These are phyloP conservation scores for Effrenium voratum DNA, from an alignment of 73 alveolate genomes.

Conservation along the genomic window DNA sequence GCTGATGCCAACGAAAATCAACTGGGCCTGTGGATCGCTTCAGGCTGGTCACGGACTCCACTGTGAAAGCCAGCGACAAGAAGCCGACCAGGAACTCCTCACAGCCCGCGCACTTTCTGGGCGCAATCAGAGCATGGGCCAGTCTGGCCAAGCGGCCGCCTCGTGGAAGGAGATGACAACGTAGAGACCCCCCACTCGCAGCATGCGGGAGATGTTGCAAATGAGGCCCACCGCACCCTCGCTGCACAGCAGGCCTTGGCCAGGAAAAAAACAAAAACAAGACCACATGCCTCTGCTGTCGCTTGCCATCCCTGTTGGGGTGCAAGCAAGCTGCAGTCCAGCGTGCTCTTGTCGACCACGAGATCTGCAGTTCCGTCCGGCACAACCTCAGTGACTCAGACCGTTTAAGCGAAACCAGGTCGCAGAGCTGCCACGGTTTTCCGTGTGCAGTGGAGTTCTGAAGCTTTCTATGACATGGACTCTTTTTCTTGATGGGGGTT, in stretches of 20 bases:
- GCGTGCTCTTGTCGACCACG: constrained; percentile 90
- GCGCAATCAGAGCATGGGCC: not conserved
- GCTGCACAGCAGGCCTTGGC: constrained; percentile 29
- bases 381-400: not conserved
- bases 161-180: constrained; percentile 66
- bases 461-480: too few relatives aligned
- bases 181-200: constrained; percentile 27
- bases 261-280: too few relatives aligned
- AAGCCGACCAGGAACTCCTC: constrained; percentile 56
- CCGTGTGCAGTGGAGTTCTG: too few relatives aligned
- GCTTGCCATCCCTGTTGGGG: too few relatives aligned
- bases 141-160: not conserved
- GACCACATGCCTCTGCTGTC: too few relatives aligned
- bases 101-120: not conserved
- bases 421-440: too few relatives aligned
- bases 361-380: constrained; percentile 22
- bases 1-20: not conserved
- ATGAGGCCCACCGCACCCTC: constrained; percentile 4
- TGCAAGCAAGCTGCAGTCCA: constrained; percentile 57
- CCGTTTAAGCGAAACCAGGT: not conserved
- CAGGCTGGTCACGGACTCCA: not conserved
- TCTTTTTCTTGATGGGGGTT: too few relatives aligned
- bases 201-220: constrained; percentile 42
- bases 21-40: not conserved
- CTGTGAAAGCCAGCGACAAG: constrained; percentile 52